These are phyloP conservation scores for Paulownia fortunei DNA, from an alignment of 257 asterid genomes.

Conservation along the genomic window DNA sequence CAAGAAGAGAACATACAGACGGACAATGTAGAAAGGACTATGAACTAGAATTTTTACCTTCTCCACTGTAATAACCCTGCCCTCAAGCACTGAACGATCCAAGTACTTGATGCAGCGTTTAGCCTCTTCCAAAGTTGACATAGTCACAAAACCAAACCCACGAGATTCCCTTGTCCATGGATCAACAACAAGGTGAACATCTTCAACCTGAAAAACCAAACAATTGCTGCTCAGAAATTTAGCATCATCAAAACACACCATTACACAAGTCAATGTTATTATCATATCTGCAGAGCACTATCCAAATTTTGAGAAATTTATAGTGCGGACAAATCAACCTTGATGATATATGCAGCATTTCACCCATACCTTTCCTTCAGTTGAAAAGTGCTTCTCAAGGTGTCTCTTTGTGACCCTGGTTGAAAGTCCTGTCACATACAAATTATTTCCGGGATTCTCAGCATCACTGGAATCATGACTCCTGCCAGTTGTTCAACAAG, in stretches of 20 bases:
- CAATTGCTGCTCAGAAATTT: no score
- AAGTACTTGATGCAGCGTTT: constrained; percentile 79
- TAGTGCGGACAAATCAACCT: no score
- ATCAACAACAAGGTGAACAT: constrained; percentile 82
- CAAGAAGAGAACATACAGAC: background rate
- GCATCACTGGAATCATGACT: constrained; percentile 67
- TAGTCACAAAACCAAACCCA: constrained; percentile 91
- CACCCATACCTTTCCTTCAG: constrained; percentile 84
- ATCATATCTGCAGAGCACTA: no score
- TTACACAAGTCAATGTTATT: background rate
- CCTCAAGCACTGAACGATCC: constrained; percentile 83
- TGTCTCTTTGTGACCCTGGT: constrained; percentile 69
- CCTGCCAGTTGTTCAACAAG: constrained; percentile 39
- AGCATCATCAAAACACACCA: no score
- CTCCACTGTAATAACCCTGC: constrained; percentile 91
- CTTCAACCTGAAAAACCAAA: constrained; percentile 60
- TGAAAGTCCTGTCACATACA: constrained; percentile 92
- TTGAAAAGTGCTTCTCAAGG: constrained; percentile 77
- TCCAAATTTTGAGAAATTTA: background rate
- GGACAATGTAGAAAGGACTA: background rate
- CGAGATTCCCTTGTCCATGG: constrained; percentile 88
- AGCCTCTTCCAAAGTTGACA: constrained; percentile 76
- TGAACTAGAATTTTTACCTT: constrained; percentile 53
- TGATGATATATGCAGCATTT: no score
- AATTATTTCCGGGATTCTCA: constrained; percentile 93